Percentiles rank a stretch among this genome's conserved stretches.
These are phyloP conservation scores for Mycena metata DNA, from an alignment of 768 basidiomycete genomes.

Conservation along the genomic window DNA sequence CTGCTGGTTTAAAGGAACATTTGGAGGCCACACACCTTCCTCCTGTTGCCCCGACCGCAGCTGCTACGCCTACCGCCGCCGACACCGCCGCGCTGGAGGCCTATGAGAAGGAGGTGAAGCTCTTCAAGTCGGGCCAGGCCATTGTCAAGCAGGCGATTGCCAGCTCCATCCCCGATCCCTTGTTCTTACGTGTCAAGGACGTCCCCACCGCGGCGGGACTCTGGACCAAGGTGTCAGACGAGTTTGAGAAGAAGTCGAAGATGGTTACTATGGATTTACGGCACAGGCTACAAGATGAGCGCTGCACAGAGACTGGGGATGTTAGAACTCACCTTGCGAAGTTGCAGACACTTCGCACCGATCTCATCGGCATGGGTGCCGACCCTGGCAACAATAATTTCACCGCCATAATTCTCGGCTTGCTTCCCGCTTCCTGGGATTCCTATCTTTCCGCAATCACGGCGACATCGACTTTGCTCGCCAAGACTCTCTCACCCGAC, in stretches of 20 bases:
- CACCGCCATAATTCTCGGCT: too few relatives aligned
- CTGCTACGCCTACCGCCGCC: too few relatives aligned
- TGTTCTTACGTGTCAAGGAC: conserved; percentile 39
- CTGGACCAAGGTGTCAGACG: conserved; percentile 39
- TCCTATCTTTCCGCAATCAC: conserved; percentile 40
- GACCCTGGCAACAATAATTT: too few relatives aligned
- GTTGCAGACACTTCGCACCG: too few relatives aligned
- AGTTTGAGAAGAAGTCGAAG: conserved; percentile 41
- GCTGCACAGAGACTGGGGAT: conserved; percentile 41
- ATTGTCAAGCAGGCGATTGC: conserved; percentile 41
- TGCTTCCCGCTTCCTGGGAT: conserved; percentile 42
- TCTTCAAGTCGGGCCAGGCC: conserved; percentile 38
- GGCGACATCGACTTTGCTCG: conserved; percentile 32
- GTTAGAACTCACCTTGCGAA: too few relatives aligned
- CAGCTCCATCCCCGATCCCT: conserved; percentile 37
- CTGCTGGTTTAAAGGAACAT: too few relatives aligned
- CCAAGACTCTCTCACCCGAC: conserved; percentile 31
- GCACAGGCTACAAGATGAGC: conserved; percentile 37
- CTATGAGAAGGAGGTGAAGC: conserved; percentile 25
- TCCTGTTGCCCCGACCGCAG: too few relatives aligned
- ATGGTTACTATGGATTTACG: conserved; percentile 44
- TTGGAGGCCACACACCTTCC: too few relatives aligned
- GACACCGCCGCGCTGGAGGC: not conserved
- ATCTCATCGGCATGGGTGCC: too few relatives aligned
- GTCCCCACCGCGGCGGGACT: conserved; percentile 19